A percentile compares a stretch with the other conserved stretches of the same genome.
Conservation (phyloP, 2,329 filamentous ascomycete genomes). For the Fusarium chuoi region DNA sequence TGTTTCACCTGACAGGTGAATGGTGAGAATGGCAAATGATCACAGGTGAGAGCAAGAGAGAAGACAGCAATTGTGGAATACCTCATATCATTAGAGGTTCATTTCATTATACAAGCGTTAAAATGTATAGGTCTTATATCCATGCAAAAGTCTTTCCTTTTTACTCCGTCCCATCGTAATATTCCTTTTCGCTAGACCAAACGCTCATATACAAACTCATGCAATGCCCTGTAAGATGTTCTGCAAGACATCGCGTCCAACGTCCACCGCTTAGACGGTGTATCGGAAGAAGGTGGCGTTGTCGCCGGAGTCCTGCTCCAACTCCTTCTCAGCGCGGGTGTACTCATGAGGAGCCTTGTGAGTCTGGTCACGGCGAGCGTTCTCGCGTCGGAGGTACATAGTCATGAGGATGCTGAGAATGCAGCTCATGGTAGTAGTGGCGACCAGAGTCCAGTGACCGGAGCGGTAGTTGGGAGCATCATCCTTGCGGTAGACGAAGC, state of each 20-base stretch:
- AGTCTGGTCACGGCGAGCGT: constrained; percentile 61
- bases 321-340: constrained; percentile 62
- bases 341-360: constrained; percentile 61
- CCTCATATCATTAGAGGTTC: constrained; percentile 22
- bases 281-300: constrained; percentile 66
- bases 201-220: constrained; percentile 36
- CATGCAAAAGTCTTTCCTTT: constrained; percentile 7
- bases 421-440: constrained; percentile 64
- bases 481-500: constrained; percentile 48
- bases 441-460: constrained; percentile 68
- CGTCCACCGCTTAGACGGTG: constrained; percentile 53
- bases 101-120: constrained; percentile 26
- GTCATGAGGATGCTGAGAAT: constrained; percentile 65
- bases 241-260: constrained; percentile 26
- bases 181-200: constrained; percentile 21
- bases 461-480: constrained; percentile 66
- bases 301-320: constrained; percentile 66
- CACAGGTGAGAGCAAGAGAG: background rate
- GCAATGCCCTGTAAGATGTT: constrained; percentile 40
- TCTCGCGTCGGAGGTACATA: constrained; percentile 66
- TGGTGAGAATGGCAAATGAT: background rate
- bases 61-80: background rate
- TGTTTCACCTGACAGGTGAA: constrained; percentile 3
- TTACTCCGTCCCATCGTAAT: constrained; percentile 16
- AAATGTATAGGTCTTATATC: constrained; percentile 25